phyloP scores from a whole-genome alignment of 1,284 basidiomycete species.

The Cystobasidium sp. region DNA sequence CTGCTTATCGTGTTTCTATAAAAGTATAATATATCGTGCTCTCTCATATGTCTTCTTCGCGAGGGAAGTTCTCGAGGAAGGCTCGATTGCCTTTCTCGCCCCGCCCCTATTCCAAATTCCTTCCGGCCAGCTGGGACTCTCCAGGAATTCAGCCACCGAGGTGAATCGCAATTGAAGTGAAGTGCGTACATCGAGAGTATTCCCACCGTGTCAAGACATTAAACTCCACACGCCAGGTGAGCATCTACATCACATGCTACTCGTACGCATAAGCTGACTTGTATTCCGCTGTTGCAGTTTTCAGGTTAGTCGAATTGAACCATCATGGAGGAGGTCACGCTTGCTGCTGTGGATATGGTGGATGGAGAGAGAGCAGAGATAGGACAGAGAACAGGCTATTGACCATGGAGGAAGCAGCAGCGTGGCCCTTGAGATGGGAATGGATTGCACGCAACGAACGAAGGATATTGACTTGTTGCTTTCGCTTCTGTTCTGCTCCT shows the following conservation, averaged over 20 bases:
- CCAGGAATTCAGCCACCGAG: not conserved
- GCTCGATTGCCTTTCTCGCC: slow-evolving; percentile 1
- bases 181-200: not conserved
- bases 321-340: not conserved
- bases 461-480: slow-evolving; percentile 17
- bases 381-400: not conserved
- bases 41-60: too few relatives aligned
- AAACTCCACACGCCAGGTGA: slow-evolving; percentile 12
- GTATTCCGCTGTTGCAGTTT: not conserved
- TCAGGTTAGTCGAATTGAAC: slow-evolving; percentile 12
- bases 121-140: not conserved
- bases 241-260: not conserved
- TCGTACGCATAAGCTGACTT: not conserved
- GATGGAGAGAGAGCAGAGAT: not conserved
- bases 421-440: not conserved
- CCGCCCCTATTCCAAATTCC: slow-evolving; percentile 6
- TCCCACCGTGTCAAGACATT: slow-evolving; percentile 5
- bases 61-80: not conserved
- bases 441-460: not conserved
- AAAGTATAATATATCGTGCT: too few relatives aligned
- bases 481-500: not conserved
- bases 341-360: not conserved
- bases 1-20: too few relatives aligned
- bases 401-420: not conserved
- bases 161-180: not conserved